Base-by-base conservation (phyloP, 768 basidiomycete genomes). In the Hygrophorus pudorinus region DNA sequence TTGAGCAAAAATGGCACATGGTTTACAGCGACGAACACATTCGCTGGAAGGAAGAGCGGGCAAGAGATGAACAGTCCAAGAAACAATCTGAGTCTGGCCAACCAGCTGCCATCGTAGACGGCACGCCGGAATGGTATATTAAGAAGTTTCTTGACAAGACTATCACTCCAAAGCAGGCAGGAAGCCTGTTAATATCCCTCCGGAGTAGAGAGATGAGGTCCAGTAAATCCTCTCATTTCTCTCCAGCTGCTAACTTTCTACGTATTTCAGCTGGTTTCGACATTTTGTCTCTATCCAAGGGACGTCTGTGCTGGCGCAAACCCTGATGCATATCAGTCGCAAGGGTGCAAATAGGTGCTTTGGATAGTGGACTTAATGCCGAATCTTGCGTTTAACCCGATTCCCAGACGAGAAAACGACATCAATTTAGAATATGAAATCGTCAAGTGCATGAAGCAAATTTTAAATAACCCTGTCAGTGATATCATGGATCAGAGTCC, bases 81-180 rank as follows among this genome's bases (percentile, higher is more conserved):
- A 78, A 68, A 56, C 79, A 79, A 54, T 65, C 65, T 5, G 83
- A 84, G 49, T 57, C 69, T 2, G 78, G 80, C 5, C 75, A 76
- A 44, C 52, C 76, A 5, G 62, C 65, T 5, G 59, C 71, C 16
- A 71, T 77, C 16, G 62, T 75, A 16, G 76, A 79, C 44, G 81
- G 84, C 49, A 78, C 85, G 7, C 91, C 93, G 1, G 86, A 96
- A 59, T 96, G 85, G 85, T 97, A 91, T 58, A 78, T 98, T 51
- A 78, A 81, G 61, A 89, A 83, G 62, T 89, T 96, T 58, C 68
- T 97, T 56, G 85, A 93, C 56, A 78, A 79, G 47, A 85, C 85
- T 1, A 79, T 96, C 40, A 91, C 82, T 1, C 64, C 79, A 33
- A 86, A 88, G 62, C 81, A 91, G 50, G 85, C 87, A 8, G 69